These are phyloP conservation scores for Rutidosis leptorrhynchoides DNA, from an alignment of 129 eudicot species.

Conservation along the genomic window DNA sequence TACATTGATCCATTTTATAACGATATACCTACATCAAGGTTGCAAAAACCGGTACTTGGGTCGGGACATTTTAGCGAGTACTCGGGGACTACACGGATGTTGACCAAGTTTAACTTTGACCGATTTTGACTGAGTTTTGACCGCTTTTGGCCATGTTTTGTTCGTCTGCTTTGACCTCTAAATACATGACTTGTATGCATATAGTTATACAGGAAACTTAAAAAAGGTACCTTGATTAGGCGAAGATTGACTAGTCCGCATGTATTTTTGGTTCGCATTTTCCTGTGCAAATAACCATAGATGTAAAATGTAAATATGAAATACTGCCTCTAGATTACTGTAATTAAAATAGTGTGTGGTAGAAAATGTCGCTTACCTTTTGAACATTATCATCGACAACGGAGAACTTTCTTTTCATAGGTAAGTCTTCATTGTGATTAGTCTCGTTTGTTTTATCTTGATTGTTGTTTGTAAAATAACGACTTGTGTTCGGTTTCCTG, in stretches of 20 bases:
- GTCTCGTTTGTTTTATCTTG: slow-evolving; percentile 30
- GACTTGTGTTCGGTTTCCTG: slow-evolving; percentile 21
- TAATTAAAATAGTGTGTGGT: no score
- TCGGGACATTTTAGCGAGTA: no score
- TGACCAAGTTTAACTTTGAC: no score
- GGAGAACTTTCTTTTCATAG: slow-evolving; percentile 54
- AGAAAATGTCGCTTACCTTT: slow-evolving; percentile 37
- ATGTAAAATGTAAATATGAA: background rate
- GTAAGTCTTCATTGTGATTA: slow-evolving; percentile 23
- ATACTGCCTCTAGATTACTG: background rate
- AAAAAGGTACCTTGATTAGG: slow-evolving; percentile 34
- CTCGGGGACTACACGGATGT: no score
- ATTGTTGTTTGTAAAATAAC: slow-evolving; percentile 28
- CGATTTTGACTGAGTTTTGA: no score
- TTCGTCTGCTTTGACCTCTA: background rate
- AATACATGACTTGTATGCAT: background rate
- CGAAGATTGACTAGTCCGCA: slow-evolving; percentile 27
- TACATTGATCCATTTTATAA: background rate
- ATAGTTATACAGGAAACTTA: background rate
- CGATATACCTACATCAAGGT: background rate
- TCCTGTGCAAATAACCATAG: slow-evolving; percentile 41
- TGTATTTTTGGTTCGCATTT: slow-evolving; percentile 28
- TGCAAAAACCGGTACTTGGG: no score
- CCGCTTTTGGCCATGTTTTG: no score
- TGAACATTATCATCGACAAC: slow-evolving; percentile 31